Conservation (phyloP, 306 rosid species). For the Acacia confusa region DNA sequence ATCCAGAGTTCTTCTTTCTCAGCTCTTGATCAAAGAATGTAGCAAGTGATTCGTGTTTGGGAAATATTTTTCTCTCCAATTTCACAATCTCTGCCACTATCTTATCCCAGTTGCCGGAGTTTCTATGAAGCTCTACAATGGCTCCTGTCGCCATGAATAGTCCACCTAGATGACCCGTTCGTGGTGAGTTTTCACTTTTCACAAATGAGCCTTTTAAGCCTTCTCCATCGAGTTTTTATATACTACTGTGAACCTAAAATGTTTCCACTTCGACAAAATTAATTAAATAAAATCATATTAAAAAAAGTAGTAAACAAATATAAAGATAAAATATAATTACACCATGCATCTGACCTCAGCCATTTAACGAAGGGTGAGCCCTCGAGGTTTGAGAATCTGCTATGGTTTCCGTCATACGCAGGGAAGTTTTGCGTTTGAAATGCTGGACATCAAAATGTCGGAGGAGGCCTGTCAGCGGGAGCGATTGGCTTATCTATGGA, state of each 20-base stretch:
- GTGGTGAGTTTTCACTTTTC: background rate
- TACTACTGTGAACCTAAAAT: background rate
- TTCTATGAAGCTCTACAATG: conserved; percentile 56
- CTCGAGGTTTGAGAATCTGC: background rate
- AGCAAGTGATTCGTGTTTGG: conserved; percentile 85
- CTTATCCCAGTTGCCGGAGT: conserved; percentile 45
- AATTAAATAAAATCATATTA: background rate
- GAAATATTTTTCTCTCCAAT: conserved; percentile 74
- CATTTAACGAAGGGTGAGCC: background rate
- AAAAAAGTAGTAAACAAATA: background rate
- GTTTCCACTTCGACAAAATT: background rate
- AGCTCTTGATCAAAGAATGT: conserved; percentile 69
- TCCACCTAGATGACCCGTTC: background rate
- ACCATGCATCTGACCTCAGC: background rate
- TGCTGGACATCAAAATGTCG: background rate
- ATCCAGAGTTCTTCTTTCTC: conserved; percentile 65
- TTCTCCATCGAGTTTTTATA: background rate
- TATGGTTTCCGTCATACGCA: background rate
- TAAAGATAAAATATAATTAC: background rate
- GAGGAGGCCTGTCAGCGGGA: background rate
- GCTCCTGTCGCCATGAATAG: conserved; percentile 44
- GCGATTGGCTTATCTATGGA: background rate
- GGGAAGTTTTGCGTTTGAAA: background rate
- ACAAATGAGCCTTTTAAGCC: background rate
- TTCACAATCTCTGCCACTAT: conserved; percentile 71